A percentile compares a stretch with the other conserved stretches of the same genome.
phyloP scores from a whole-genome alignment of 2,329 filamentous ascomycete species.

The Sporothrix variecibatus region DNA sequence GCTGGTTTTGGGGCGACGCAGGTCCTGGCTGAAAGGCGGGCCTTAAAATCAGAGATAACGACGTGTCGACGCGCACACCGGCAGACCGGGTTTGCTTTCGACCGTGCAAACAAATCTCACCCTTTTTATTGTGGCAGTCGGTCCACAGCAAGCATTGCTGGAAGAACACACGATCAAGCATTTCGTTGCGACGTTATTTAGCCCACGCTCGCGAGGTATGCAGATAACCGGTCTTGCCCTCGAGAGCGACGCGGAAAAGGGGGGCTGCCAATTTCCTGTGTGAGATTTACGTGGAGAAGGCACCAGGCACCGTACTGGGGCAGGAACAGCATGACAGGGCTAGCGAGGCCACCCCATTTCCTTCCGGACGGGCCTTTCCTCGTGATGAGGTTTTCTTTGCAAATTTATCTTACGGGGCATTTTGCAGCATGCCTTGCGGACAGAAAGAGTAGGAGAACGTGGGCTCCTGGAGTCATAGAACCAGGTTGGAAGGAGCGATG shows the following conservation, averaged over 20 bases:
- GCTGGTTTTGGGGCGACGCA: neutral
- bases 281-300: constrained; percentile 17
- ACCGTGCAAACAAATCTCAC: neutral
- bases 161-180: neutral
- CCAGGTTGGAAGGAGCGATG: neutral
- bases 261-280: constrained; percentile 10
- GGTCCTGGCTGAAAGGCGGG: neutral
- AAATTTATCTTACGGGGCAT: neutral
- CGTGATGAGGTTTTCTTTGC: neutral
- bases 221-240: constrained; percentile 7
- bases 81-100: neutral
- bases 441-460: neutral
- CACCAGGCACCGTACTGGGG: neutral
- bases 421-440: neutral
- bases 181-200: neutral
- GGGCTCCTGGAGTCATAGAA: neutral
- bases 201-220: neutral
- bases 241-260: neutral
- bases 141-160: neutral
- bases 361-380: constrained; percentile 18
- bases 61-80: neutral
- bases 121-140: neutral
- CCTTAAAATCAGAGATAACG: neutral
- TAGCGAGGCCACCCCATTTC: neutral
- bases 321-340: neutral